Evolutionary conservation across 2,329 filamentous ascomycete species (phyloP).

Genomic region (Kalmusia sp.): DNA sequence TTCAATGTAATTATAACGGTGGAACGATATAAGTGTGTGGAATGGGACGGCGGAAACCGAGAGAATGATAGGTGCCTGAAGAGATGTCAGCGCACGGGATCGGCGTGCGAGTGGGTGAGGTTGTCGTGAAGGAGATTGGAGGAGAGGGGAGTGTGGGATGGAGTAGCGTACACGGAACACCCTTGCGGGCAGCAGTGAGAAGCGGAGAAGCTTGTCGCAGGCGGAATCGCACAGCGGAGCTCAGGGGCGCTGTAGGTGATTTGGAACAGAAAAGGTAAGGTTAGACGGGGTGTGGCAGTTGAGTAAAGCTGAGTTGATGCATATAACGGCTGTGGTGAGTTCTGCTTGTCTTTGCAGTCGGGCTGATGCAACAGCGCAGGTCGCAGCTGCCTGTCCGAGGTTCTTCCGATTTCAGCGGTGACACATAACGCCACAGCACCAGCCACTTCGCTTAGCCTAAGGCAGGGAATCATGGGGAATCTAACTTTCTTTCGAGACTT

Average conservation of each 20-base stretch:
- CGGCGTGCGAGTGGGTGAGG: neutral
- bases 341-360: neutral
- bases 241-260: neutral
- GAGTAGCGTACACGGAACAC: slow-evolving; percentile 20
- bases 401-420: slow-evolving; percentile 1
- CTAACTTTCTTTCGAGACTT: too few relatives aligned
- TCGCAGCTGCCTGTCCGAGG: slow-evolving; percentile 4
- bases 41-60: slow-evolving; percentile 4
- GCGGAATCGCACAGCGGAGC: slow-evolving; percentile 8
- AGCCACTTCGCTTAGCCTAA: neutral
- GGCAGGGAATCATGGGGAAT: too few relatives aligned
- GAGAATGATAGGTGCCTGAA: slow-evolving; percentile 2
- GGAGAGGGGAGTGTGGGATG: slow-evolving; percentile 6
- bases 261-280: neutral
- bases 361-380: slow-evolving; percentile 7
- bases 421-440: slow-evolving; percentile 3
- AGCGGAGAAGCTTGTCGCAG: slow-evolving; percentile 17
- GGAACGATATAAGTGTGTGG: slow-evolving; percentile 19
- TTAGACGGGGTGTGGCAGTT: neutral
- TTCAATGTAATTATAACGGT: slow-evolving; percentile 16
- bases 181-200: slow-evolving; percentile 20
- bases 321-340: neutral
- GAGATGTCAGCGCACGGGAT: neutral
- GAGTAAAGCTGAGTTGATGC: slow-evolving; percentile 1
- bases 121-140: slow-evolving; percentile 1